Base-by-base conservation (phyloP, 1,284 basidiomycete genomes). In the Leccinum fallax region DNA sequence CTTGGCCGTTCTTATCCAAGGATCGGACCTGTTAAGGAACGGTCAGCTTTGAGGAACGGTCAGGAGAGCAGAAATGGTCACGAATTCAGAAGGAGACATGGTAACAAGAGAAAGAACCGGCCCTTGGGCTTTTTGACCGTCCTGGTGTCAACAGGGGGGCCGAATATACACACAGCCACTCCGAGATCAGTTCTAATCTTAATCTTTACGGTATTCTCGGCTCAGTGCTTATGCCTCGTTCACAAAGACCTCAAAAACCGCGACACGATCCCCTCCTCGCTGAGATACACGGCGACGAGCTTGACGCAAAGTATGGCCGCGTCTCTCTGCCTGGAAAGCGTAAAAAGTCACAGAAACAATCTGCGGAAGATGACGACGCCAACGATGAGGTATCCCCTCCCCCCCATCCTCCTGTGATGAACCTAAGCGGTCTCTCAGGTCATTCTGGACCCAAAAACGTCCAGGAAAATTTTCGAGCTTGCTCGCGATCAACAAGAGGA, bases 401-500 rank as follows among this genome's bases (percentile, higher is more conserved):
- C 56, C 53, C 55, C 13, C 26, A 43, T 28, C 48, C 16, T 53
- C 40, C 19, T 36, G 19, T 15, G 53, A 53, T 30, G 32, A 40
- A 4, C 32, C 55, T 63, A 32, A 68, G 53, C 38, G n/a, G 36
- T 8, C 7, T 30, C 53, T n/a, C 60, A 95, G 93, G 81, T 79
- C 52, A 88, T 89, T 10, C 79, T 97, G 64, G 94, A 96, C 74
- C 86, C 92, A 5, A 94, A 93, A 77, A 91, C 90, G 19, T 97
- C 94, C 1, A 83, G 85, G 65, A 92, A 90, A 70, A 98, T 99
- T 62, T 91, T 99, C 68, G 89, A 95, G 71, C 86, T 99, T 60
- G 97, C 97, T 11, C 85, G 88, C 69, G 90, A 93, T 69, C 97
- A 99, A 77, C 96, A 98, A 77, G 89, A 95, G 72, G 97, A 99